These are phyloP conservation scores for Candida ovalis DNA, from an alignment of 805 yeast genomes.

Conservation along the genomic window DNA sequence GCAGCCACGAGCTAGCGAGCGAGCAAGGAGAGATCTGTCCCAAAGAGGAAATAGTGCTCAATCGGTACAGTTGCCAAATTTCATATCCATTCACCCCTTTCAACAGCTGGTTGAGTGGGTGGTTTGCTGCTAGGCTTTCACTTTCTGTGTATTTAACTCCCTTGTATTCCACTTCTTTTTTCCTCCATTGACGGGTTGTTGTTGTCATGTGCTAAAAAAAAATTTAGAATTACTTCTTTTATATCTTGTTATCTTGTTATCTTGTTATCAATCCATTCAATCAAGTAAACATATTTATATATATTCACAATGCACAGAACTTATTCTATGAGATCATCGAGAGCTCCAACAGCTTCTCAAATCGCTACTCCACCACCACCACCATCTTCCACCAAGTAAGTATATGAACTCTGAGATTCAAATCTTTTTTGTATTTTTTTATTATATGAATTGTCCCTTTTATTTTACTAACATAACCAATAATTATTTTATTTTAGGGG, in stretches of 20 bases:
- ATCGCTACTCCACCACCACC: constrained; percentile 80
- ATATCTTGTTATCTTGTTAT: background rate
- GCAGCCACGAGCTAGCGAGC: too few species aligned
- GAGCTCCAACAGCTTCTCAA: constrained; percentile 83
- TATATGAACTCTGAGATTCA: background rate
- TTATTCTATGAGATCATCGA: constrained; percentile 70
- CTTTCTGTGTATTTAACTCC: background rate
- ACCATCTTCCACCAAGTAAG: constrained; percentile 58
- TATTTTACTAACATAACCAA: constrained; percentile 3
- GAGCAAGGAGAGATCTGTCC: too few species aligned
- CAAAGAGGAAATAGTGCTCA: background rate
- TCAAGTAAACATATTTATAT: background rate
- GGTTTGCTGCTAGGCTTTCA: background rate
- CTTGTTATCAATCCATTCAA: background rate
- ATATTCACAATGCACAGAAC: constrained; percentile 68
- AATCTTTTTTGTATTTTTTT: background rate
- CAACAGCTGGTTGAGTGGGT: too few species aligned
- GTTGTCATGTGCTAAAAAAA: too few species aligned
- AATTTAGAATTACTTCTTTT: too few species aligned
- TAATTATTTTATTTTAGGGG: background rate
- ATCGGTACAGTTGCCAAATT: background rate
- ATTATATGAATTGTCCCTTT: background rate
- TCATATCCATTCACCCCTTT: background rate
- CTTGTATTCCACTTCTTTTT: background rate
- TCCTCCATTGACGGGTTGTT: too few species aligned